Evolutionary conservation across 495 filamentous ascomycete genomes (phyloP), one percentile per base, ranked within the genome.

Genomic region (Penicillium daleae): DNA sequence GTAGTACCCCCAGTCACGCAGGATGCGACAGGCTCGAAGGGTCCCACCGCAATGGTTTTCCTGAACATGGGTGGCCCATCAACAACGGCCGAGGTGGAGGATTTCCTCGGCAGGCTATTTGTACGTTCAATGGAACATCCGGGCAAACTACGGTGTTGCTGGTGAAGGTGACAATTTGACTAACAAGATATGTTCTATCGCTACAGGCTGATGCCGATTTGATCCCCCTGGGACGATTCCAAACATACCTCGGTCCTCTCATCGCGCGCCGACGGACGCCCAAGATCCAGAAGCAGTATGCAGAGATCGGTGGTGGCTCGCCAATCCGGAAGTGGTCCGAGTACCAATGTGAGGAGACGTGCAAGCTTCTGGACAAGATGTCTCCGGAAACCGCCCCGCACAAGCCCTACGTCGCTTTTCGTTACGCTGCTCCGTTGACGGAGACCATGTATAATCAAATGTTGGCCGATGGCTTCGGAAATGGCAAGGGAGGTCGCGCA

Each of bases 1-100:
- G 82, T 86, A 29, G 84, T 83, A 0, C 90, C 89, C 4, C 90
- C 93, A 4, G 90, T 92, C 5, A 91, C 88, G 5, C 90, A 92
- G 70, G 80, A 89, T 84, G 71, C 78, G 3, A 81, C 81, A 2
- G 78, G 85, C 15, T 82, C 86, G 0, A 86, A 87, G 71, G 87
- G 87, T 1, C 87, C 87, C 6, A 99, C 96, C 0, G 96, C 96
- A 40, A 97, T 99, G 85, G 94, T 99, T 6, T 97, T 99, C 64
- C 84, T 99, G 75, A 99, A 99, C 78, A 99, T 99, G 96, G 96
- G 96, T 57, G 96, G 96, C 10, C 96, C 96, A 7, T 92, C 92
- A 15, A 97, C 90, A 6, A 87, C 88, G 12, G 82, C 88, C 59
- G 92, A 98, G 80, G 96, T 99, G 21, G 87, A 88, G 61, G 87